Percentiles rank a stretch among this genome's conserved stretches.
phyloP scores from a whole-genome alignment of 139 green algal species.

The Coelastrella sp. region DNA sequence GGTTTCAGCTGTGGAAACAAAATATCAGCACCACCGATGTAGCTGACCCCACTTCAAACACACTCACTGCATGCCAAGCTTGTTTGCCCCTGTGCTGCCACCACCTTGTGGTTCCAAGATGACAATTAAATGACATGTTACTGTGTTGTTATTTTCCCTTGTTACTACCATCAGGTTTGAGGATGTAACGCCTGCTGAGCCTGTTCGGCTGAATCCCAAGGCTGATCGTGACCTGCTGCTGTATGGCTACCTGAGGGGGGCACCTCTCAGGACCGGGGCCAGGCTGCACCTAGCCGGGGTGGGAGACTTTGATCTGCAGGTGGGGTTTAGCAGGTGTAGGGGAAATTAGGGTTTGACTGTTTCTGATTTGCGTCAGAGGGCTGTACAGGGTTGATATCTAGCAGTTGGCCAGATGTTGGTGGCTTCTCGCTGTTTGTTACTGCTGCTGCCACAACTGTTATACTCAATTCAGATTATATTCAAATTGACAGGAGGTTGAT shows the following conservation, averaged over 20 bases:
- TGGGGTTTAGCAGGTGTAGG: not conserved
- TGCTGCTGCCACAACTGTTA: conserved; percentile 12
- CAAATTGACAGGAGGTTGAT: conserved; percentile 71
- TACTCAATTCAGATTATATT: no score
- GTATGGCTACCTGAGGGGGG: conserved; percentile 95
- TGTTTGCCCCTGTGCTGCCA: no score
- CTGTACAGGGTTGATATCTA: not conserved
- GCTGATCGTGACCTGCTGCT: conserved; percentile 90
- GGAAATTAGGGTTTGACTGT: not conserved
- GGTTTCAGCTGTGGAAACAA: not conserved
- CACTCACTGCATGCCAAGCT: not conserved
- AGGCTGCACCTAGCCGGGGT: conserved; percentile 91
- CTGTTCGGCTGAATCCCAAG: conserved; percentile 77
- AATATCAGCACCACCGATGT: not conserved
- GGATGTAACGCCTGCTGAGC: conserved; percentile 90
- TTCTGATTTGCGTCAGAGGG: not conserved
- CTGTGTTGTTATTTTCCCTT: not conserved
- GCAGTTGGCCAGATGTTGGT: not conserved
- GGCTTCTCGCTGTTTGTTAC: not conserved
- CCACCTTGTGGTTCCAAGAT: not conserved
- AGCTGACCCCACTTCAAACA: not conserved
- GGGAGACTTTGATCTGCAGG: conserved; percentile 85
- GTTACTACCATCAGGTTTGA: conserved; percentile 58
- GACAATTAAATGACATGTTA: not conserved
- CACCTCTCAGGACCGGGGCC: conserved; percentile 77